Conservation (phyloP, 139 green algal species). For the Volvox reticuliferus region DNA sequence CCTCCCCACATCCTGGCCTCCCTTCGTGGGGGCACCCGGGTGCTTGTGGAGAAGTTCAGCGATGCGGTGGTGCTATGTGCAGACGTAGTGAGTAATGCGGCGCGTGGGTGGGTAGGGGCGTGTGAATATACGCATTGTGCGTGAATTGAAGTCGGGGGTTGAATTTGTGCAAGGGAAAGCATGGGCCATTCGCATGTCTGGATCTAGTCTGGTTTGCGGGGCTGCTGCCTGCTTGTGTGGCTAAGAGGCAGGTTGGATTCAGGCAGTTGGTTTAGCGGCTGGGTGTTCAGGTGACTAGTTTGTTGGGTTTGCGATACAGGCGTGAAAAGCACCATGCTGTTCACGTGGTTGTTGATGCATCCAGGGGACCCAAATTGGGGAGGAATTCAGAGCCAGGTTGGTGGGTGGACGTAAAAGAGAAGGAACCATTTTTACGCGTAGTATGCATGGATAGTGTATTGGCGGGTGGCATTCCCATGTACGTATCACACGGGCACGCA, state of each 20-base stretch:
- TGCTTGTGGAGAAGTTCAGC: constrained; percentile 58
- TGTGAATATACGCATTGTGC: neutral
- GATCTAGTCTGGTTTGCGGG: too few relatives aligned
- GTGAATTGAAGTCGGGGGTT: too few relatives aligned
- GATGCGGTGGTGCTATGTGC: constrained; percentile 50
- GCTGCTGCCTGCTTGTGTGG: too few relatives aligned
- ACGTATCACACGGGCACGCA: too few relatives aligned
- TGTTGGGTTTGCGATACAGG: neutral
- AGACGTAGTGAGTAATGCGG: constrained; percentile 37
- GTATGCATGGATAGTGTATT: too few relatives aligned
- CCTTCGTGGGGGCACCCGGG: constrained; percentile 45
- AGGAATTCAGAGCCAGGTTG: too few relatives aligned
- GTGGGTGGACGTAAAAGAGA: too few relatives aligned
- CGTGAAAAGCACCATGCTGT: neutral
- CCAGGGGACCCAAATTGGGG: too few relatives aligned
- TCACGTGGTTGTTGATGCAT: too few relatives aligned
- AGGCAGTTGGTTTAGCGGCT: neutral
- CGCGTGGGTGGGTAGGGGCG: neutral
- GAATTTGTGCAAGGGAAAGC: neutral
- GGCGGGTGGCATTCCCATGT: too few relatives aligned
- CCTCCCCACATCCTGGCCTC: constrained; percentile 54
- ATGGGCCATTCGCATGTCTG: too few relatives aligned
- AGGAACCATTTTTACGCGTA: too few relatives aligned
- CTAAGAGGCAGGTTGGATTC: neutral
- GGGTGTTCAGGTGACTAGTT: neutral